Evolutionary conservation across 2,329 filamentous ascomycete species (phyloP).

Genomic region (Sporothrix brasiliensis): DNA sequence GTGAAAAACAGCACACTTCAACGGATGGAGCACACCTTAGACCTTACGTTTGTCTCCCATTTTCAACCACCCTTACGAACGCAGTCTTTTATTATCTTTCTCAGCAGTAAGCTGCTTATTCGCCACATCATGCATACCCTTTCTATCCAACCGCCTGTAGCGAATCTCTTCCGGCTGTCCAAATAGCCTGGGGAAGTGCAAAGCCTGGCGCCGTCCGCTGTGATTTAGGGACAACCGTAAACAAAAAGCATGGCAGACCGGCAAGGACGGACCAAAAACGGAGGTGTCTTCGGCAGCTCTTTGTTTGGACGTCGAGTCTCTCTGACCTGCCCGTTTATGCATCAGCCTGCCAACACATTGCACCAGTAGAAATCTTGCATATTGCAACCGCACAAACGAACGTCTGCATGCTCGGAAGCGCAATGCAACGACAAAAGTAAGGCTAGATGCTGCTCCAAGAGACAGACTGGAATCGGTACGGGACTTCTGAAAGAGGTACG

Average conservation of each 20-base stretch:
- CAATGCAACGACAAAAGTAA: neutral
- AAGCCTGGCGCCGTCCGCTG: neutral
- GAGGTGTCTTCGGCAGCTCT: conserved; percentile 21
- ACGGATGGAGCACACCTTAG: too few species aligned
- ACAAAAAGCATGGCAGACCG: neutral
- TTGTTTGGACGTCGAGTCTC: conserved; percentile 9
- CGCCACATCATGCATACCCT: neutral
- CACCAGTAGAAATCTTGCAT: conserved; percentile 12
- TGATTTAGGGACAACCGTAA: neutral
- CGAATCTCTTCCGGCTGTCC: neutral
- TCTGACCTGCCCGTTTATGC: neutral
- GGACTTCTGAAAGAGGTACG: neutral
- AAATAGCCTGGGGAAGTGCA: too few species aligned
- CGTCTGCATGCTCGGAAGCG: neutral
- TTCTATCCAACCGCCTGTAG: neutral
- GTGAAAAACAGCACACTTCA: too few species aligned
- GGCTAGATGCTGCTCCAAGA: neutral
- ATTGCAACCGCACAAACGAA: neutral
- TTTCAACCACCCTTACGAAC: too few species aligned
- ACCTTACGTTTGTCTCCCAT: too few species aligned
- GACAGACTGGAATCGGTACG: neutral
- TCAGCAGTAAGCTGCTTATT: neutral
- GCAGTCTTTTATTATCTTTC: neutral
- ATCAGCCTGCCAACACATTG: conserved; percentile 7
- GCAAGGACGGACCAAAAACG: conserved; percentile 13